A percentile compares a stretch with the other conserved stretches of the same genome.
phyloP scores from a whole-genome alignment of 345 rosid genomes.

The Corymbia maculata region DNA sequence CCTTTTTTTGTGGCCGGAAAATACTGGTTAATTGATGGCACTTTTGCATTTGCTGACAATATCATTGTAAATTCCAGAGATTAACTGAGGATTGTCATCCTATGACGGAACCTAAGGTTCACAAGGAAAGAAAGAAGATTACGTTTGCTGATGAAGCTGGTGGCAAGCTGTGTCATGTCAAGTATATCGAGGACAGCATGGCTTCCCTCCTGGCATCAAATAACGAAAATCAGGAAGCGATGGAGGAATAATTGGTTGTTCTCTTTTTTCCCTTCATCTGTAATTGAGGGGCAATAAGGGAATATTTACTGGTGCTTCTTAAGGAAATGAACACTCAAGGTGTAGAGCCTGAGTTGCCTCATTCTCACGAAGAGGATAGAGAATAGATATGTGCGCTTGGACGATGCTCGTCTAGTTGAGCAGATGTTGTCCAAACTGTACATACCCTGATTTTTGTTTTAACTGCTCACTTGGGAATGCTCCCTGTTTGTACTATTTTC shows the following conservation, averaged over 20 bases:
- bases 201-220: constrained; percentile 8
- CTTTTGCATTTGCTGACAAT: not conserved
- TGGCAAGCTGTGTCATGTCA: constrained; percentile 68
- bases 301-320: not conserved
- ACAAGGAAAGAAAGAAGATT: constrained; percentile 51
- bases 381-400: not conserved
- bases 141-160: constrained; percentile 89
- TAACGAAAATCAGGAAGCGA: not conserved
- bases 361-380: not conserved
- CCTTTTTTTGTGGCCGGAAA: not conserved
- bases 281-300: not conserved
- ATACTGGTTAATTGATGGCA: not conserved
- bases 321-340: not conserved
- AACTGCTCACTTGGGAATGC: not conserved
- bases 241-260: not conserved
- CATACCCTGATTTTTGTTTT: not conserved
- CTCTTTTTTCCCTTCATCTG: not conserved
- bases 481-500: not conserved
- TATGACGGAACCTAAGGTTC: constrained; percentile 11
- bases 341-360: not conserved
- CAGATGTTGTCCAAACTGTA: not conserved
- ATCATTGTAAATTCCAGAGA: constrained; percentile 23
- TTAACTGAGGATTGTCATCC: constrained; percentile 23
- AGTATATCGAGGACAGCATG: constrained; percentile 41
- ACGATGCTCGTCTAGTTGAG: not conserved